Evolutionary conservation across 164 flowering plant genomes (phyloP).

Genomic region (Umbellularia californica): DNA sequence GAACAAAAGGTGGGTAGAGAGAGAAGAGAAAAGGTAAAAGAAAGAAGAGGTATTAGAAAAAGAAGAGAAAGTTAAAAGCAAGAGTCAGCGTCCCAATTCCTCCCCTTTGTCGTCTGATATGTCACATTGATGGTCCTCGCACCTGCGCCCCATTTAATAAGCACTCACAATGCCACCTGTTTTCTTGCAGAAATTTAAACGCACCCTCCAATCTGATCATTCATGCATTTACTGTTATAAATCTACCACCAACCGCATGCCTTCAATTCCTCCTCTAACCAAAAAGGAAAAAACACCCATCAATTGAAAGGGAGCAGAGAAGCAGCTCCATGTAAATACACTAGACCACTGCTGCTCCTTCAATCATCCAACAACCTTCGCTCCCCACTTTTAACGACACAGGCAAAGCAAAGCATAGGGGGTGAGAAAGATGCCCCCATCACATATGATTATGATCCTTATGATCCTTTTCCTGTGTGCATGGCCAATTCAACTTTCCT

Average conservation of each 20-base stretch:
- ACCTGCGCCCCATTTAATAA: neutral
- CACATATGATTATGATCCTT: too few relatives aligned
- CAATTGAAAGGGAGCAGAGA: neutral
- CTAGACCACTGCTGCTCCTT: neutral
- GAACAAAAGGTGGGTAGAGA: neutral
- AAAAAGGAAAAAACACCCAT: too few relatives aligned
- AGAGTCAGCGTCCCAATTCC: slow-evolving; percentile 2
- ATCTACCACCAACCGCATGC: neutral
- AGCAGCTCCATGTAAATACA: neutral
- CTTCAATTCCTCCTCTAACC: neutral
- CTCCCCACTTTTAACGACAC: neutral
- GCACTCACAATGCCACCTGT: neutral
- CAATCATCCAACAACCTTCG: neutral
- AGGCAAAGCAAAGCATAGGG: neutral
- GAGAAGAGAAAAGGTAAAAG: neutral
- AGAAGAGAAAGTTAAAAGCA: neutral
- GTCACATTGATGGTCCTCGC: neutral
- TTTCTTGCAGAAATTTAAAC: neutral
- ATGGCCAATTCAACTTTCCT: too few relatives aligned
- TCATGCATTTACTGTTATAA: neutral
- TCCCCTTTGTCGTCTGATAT: neutral
- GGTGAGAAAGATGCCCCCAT: too few relatives aligned
- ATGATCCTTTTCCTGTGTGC: too few relatives aligned
- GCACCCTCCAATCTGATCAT: neutral
- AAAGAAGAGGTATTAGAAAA: neutral